Conservation (phyloP, 192 early-diverging fungal species). For the Powellomyces hirtus region DNA sequence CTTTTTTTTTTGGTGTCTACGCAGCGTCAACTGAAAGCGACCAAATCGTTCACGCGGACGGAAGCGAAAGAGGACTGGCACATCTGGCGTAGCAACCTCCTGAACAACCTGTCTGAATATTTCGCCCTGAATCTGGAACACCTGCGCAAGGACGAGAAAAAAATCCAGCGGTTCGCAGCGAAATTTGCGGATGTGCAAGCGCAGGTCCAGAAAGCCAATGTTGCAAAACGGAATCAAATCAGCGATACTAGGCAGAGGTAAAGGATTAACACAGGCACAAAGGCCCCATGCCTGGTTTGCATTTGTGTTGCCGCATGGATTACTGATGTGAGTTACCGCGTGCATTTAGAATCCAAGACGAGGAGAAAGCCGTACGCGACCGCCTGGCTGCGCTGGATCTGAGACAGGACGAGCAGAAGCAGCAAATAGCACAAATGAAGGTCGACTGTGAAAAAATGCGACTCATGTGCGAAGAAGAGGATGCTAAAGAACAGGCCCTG, state of each 20-base stretch:
- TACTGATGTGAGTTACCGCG: too few relatives aligned
- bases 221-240: too few relatives aligned
- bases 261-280: too few relatives aligned
- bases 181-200: neutral
- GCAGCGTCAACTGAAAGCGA: slow-evolving; percentile 30
- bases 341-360: neutral
- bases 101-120: slow-evolving; percentile 17
- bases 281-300: too few relatives aligned
- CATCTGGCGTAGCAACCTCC: slow-evolving; percentile 26
- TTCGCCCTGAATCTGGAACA: slow-evolving; percentile 9
- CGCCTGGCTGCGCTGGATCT: neutral
- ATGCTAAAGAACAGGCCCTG: neutral
- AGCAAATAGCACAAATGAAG: neutral
- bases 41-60: slow-evolving; percentile 22
- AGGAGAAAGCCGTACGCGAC: neutral
- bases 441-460: neutral
- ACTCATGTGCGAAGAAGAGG: neutral
- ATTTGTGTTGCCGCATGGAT: too few relatives aligned
- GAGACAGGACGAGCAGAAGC: neutral
- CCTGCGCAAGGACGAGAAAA: slow-evolving; percentile 3
- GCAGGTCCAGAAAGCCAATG: neutral
- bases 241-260: too few relatives aligned
- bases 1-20: neutral
- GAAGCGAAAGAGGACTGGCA: slow-evolving; percentile 37
- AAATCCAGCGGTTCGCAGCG: neutral